Conservation (phyloP, 1,284 basidiomycete genomes). For the Jaminaea rosea region DNA sequence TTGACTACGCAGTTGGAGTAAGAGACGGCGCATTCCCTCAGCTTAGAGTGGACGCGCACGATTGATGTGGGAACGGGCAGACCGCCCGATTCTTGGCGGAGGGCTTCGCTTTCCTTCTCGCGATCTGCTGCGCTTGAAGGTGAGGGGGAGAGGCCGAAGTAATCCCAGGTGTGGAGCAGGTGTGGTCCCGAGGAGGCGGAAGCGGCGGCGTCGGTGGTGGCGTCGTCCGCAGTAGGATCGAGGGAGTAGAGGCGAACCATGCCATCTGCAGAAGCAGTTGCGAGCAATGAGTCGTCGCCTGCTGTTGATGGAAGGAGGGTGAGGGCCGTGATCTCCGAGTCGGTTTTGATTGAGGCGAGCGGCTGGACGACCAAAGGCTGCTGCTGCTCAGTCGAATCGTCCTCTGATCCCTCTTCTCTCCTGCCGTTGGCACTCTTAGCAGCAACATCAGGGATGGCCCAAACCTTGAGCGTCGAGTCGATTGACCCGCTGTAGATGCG, state of each 20-base stretch:
- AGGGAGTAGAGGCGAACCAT: slow-evolving; percentile 89
- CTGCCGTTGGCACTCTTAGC: not conserved
- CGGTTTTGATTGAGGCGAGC: not conserved
- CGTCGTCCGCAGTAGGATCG: too few species aligned
- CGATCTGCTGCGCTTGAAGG: too few species aligned
- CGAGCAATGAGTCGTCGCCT: slow-evolving; percentile 54
- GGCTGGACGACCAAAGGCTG: not conserved
- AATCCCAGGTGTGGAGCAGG: slow-evolving; percentile 62
- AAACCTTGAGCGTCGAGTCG: slow-evolving; percentile 84
- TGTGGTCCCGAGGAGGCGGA: not conserved
- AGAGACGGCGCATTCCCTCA: slow-evolving; percentile 58
- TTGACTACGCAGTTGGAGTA: slow-evolving; percentile 82
- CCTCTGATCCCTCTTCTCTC: too few species aligned
- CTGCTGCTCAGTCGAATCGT: not conserved
- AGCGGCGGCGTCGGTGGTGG: slow-evolving; percentile 1
- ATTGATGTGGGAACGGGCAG: slow-evolving; percentile 64
- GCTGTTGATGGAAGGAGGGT: slow-evolving; percentile 51
- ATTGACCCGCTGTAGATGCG: slow-evolving; percentile 82
- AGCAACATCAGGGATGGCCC: slow-evolving; percentile 56
- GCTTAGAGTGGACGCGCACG: slow-evolving; percentile 59
- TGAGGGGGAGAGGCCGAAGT: too few species aligned
- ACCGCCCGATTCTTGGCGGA: slow-evolving; percentile 14
- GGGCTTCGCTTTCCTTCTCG: slow-evolving; percentile 53
- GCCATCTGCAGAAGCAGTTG: slow-evolving; percentile 83
- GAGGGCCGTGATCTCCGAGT: slow-evolving; percentile 56